These are phyloP conservation scores for Heliamphora pulchella DNA, from an alignment of 179 eudicot species.

Conservation along the genomic window DNA sequence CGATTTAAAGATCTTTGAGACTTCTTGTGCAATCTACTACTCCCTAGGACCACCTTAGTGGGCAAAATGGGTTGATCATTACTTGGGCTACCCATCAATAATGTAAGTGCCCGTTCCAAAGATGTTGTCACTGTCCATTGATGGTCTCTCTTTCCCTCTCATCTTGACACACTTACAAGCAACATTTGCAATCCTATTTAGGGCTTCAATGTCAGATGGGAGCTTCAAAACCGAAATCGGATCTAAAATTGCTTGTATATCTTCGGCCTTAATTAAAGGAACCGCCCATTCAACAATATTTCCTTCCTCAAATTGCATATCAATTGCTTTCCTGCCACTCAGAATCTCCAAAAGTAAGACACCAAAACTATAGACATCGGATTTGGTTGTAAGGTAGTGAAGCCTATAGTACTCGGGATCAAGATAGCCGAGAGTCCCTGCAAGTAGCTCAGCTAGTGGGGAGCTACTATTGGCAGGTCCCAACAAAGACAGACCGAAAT, in stretches of 20 bases:
- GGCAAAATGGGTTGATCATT: constrained; percentile 90
- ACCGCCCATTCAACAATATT: constrained; percentile 96
- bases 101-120: constrained; percentile 67
- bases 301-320: constrained; percentile 83
- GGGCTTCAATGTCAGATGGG: constrained; percentile 66
- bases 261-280: constrained; percentile 62
- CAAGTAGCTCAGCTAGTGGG: constrained; percentile 91
- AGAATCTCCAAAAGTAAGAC: constrained; percentile 82
- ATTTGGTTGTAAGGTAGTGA: constrained; percentile 88
- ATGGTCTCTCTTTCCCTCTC: constrained; percentile 91
- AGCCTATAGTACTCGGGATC: constrained; percentile 92
- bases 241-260: constrained; percentile 51
- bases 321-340: constrained; percentile 86
- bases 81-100: constrained; percentile 83
- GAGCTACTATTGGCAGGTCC: constrained; percentile 85
- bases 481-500: constrained; percentile 76
- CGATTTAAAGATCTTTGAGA: constrained; percentile 69
- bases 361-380: constrained; percentile 90
- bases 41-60: constrained; percentile 81
- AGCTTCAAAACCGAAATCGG: constrained; percentile 34
- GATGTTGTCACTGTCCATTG: constrained; percentile 96
- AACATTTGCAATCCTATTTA: constrained; percentile 66
- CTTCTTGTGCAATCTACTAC: constrained; percentile 89
- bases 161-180: constrained; percentile 81
- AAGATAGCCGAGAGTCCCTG: constrained; percentile 90